Percentiles rank a stretch among this genome's conserved stretches.
phyloP scores from a whole-genome alignment of 208 protist genomes.

The Trypanosoma brucei region DNA sequence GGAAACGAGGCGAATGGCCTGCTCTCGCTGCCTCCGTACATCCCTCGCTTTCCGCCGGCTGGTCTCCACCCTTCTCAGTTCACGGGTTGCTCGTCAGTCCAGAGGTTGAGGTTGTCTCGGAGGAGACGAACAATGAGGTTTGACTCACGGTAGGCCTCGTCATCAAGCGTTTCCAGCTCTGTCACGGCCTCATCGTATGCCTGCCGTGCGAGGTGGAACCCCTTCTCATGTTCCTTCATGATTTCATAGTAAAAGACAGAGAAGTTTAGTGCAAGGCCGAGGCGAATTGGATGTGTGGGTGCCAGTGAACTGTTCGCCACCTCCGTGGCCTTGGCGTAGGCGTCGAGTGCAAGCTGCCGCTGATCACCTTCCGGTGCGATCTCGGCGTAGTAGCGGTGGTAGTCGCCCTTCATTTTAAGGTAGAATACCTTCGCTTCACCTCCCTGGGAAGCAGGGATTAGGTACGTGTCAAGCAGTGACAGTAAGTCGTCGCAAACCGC shows the following conservation, averaged over 20 bases:
- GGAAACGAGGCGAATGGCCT: background rate
- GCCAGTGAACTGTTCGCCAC: conserved; percentile 83
- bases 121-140: conserved; percentile 99
- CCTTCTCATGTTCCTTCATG: conserved; percentile 94
- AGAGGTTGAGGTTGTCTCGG: conserved; percentile 98
- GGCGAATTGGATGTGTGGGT: conserved; percentile 97
- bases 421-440: conserved; percentile 93
- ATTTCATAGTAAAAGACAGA: conserved; percentile 99
- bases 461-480: conserved; percentile 92
- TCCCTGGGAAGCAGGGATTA: conserved; percentile 94
- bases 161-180: conserved; percentile 96
- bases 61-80: conserved; percentile 17
- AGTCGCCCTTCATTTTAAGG: conserved; percentile 96
- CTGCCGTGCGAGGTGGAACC: conserved; percentile 89
- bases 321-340: conserved; percentile 86
- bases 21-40: background rate
- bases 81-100: conserved; percentile 92
- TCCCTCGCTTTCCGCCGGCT: background rate
- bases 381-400: conserved; percentile 98
- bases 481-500: conserved; percentile 98
- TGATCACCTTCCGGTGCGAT: conserved; percentile 89
- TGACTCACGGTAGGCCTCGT: conserved; percentile 98
- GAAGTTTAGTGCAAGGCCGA: conserved; percentile 99
- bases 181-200: conserved; percentile 95
- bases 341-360: conserved; percentile 77